Percentiles rank a stretch among this genome's conserved stretches.
Evolutionary conservation across 2,329 filamentous ascomycete genomes (phyloP).

Genomic region (Calonectria naviculata): DNA sequence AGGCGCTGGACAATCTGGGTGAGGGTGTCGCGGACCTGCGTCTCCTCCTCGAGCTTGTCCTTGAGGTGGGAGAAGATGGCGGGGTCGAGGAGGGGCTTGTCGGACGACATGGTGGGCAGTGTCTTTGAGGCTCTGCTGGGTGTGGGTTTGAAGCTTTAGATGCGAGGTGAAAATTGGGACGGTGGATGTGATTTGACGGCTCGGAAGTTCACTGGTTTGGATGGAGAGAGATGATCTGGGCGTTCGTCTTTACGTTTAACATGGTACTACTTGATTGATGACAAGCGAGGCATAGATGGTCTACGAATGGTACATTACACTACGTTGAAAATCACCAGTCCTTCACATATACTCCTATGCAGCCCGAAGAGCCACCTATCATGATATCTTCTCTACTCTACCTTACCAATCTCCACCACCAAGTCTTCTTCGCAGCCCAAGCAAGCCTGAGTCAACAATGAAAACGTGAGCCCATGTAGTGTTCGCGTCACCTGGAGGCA

Average conservation of each 20-base stretch:
- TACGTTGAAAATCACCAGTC: no score
- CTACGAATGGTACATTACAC: no score
- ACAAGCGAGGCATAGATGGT: not conserved
- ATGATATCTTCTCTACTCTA: no score
- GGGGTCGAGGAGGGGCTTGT: slow-evolving; percentile 69
- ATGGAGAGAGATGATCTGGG: not conserved
- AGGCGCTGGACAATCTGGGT: slow-evolving; percentile 84
- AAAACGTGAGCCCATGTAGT: slow-evolving; percentile 44
- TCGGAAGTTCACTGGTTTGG: not conserved
- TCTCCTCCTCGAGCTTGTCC: slow-evolving; percentile 89
- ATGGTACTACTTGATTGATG: no score
- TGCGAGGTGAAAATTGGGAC: slow-evolving; percentile 20
- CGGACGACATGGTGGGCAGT: slow-evolving; percentile 43
- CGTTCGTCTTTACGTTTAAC: not conserved
- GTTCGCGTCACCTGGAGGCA: slow-evolving; percentile 57
- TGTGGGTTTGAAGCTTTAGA: slow-evolving; percentile 10
- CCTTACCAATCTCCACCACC: not conserved
- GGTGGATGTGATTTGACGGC: not conserved
- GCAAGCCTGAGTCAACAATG: slow-evolving; percentile 52
- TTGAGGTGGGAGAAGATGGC: slow-evolving; percentile 90
- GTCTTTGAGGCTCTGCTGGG: slow-evolving; percentile 22
- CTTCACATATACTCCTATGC: no score
- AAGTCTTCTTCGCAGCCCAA: slow-evolving; percentile 57
- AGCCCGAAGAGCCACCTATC: no score
- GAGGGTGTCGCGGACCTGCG: slow-evolving; percentile 83